Conservation (phyloP, 2,329 filamentous ascomycete species). For the Gnomoniopsis sp. region DNA sequence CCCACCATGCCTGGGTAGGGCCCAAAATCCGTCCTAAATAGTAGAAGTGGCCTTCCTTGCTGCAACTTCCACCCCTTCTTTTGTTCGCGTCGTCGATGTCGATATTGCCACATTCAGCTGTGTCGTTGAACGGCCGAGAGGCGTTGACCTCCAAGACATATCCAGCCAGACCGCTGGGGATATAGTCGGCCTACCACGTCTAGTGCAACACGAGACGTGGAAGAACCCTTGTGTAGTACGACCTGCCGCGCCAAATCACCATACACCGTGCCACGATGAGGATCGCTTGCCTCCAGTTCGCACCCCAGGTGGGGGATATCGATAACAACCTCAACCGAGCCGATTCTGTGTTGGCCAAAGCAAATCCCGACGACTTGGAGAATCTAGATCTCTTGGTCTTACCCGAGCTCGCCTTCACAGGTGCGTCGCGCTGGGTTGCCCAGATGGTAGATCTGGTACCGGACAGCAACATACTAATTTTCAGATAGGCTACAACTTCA, state of each 20-base stretch:
- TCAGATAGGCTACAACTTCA: slow-evolving; percentile 69
- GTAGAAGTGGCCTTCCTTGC: too few species aligned
- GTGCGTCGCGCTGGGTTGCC: slow-evolving; percentile 36
- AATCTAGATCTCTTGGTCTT: slow-evolving; percentile 67
- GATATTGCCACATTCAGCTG: too few species aligned
- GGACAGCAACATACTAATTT: neutral
- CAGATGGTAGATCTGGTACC: neutral
- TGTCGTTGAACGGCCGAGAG: too few species aligned
- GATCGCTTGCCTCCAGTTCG: slow-evolving; percentile 69
- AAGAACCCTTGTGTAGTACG: neutral
- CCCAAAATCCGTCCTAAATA: too few species aligned
- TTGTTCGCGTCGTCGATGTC: too few species aligned
- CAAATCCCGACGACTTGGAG: slow-evolving; percentile 53
- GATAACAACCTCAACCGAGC: slow-evolving; percentile 69
- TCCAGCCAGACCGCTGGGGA: neutral
- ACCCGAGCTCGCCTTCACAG: slow-evolving; percentile 73
- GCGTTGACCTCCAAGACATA: slow-evolving; percentile 1
- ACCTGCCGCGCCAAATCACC: neutral
- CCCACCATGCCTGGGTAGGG: too few species aligned
- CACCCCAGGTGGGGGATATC: slow-evolving; percentile 65
- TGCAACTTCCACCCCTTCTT: too few species aligned
- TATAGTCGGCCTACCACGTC: neutral
- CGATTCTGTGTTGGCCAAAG: slow-evolving; percentile 54
- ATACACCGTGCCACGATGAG: slow-evolving; percentile 45
- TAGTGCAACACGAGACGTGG: neutral